A percentile compares a stretch with the other conserved stretches of the same genome.
These are phyloP conservation scores for Penicillium sp. DNA, from an alignment of 2,329 filamentous ascomycete genomes.

Conservation along the genomic window DNA sequence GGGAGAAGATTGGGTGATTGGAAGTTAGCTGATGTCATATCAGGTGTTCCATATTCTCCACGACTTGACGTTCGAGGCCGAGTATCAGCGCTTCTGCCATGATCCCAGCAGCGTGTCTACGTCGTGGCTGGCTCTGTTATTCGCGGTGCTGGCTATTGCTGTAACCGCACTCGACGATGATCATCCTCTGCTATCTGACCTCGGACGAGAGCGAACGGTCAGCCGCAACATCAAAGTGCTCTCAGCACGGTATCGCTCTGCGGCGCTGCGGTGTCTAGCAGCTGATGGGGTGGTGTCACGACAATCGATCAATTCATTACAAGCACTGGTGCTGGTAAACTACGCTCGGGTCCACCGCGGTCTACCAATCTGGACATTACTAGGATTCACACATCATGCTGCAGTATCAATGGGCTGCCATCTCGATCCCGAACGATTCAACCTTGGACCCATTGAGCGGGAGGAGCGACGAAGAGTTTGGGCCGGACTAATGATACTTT, in stretches of 20 bases:
- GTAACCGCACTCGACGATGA: constrained; percentile 38
- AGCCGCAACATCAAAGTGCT: constrained; percentile 37
- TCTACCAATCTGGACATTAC: constrained; percentile 38
- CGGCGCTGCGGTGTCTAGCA: constrained; percentile 39
- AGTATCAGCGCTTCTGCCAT: constrained; percentile 39
- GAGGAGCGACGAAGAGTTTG: constrained; percentile 42
- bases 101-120: constrained; percentile 35
- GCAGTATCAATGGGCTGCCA: constrained; percentile 44
- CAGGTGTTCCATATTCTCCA: constrained; percentile 43
- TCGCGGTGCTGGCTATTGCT: constrained; percentile 39
- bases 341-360: constrained; percentile 39
- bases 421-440: constrained; percentile 39
- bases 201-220: constrained; percentile 37
- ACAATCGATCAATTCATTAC: constrained; percentile 41
- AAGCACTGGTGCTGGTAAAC: constrained; percentile 40
- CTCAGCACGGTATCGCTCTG: constrained; percentile 37
- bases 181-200: constrained; percentile 36
- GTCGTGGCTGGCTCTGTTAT: constrained; percentile 41
- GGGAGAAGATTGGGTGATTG: not conserved
- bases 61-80: constrained; percentile 40
- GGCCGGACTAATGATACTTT: constrained; percentile 42
- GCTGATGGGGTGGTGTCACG: constrained; percentile 40
- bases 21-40: constrained; percentile 6
- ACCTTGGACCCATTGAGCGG: constrained; percentile 34
- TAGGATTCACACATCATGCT: constrained; percentile 41